Conservation (phyloP, 129 eudicot species). For the Flaveria bidentis region DNA sequence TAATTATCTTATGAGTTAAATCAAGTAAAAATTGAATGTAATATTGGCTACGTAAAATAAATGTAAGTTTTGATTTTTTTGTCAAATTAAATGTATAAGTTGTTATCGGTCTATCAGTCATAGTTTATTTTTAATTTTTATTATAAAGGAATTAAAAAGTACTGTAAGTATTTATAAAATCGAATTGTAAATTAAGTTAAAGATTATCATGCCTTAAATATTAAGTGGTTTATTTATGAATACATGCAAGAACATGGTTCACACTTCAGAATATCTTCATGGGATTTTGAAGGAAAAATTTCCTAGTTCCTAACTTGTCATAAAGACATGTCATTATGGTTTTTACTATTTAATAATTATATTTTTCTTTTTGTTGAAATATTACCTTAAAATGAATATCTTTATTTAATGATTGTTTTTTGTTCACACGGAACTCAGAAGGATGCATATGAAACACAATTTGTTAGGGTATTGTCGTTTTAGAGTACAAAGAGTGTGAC, state of each 20-base stretch:
- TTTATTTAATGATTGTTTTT: not conserved
- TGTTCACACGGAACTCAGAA: conserved; percentile 13
- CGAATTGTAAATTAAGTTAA: not conserved
- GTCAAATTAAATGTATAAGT: no score
- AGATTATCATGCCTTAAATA: conserved; percentile 3
- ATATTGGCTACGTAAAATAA: no score
- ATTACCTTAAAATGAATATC: not conserved
- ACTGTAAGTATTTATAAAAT: conserved; percentile 12
- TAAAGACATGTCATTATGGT: not conserved
- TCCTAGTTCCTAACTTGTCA: conserved; percentile 2
- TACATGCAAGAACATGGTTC: conserved; percentile 21
- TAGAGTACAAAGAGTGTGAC: conserved; percentile 16
- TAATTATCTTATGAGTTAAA: no score
- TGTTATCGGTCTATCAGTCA: no score
- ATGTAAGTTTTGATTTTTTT: no score
- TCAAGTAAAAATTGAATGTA: no score
- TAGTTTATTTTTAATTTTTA: no score
- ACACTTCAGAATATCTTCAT: not conserved
- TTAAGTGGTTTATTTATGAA: conserved; percentile 13
- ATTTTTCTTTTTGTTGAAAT: not conserved
- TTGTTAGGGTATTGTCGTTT: conserved; percentile 2
- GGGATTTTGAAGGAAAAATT: no score
- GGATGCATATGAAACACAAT: not conserved
- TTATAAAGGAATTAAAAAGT: no score
- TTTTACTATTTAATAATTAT: not conserved